These are phyloP conservation scores for Dactylellina drechsleri DNA, from an alignment of 2,329 filamentous ascomycete species.

Conservation along the genomic window DNA sequence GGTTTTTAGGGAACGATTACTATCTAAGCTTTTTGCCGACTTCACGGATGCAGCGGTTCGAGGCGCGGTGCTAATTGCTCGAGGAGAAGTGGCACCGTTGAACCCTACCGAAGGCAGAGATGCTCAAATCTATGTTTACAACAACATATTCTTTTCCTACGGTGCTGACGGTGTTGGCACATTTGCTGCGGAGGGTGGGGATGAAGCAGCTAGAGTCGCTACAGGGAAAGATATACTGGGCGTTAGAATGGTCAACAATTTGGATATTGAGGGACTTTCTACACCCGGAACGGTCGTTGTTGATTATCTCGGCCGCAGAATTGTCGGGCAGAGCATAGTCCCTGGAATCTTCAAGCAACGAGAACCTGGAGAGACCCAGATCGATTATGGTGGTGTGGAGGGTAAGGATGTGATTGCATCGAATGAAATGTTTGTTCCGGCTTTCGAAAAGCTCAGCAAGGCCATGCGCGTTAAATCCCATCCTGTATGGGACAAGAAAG, in stretches of 20 bases:
- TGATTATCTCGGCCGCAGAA: constrained; percentile 95
- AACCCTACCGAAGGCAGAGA: constrained; percentile 94
- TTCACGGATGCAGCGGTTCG: constrained; percentile 95
- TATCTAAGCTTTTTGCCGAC: constrained; percentile 95
- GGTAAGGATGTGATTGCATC: constrained; percentile 94
- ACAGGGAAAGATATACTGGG: constrained; percentile 96
- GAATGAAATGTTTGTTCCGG: constrained; percentile 82
- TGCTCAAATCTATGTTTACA: constrained; percentile 98
- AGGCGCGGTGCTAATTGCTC: constrained; percentile 89
- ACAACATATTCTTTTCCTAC: constrained; percentile 99
- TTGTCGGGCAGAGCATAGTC: constrained; percentile 97
- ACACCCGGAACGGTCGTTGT: constrained; percentile 96
- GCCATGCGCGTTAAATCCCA: constrained; percentile 92
- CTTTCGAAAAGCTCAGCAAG: constrained; percentile 91
- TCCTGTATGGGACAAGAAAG: constrained; percentile 96
- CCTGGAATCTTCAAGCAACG: constrained; percentile 99
- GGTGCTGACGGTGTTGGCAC: constrained; percentile 97
- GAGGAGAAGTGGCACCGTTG: constrained; percentile 89
- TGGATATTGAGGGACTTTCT: constrained; percentile 93
- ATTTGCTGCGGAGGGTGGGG: constrained; percentile 93
- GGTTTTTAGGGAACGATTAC: constrained; percentile 91
- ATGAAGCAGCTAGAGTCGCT: constrained; percentile 93
- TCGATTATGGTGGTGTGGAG: constrained; percentile 97
- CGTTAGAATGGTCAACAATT: constrained; percentile 93
- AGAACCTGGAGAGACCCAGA: constrained; percentile 96